These are phyloP conservation scores for Sugiyamaella smithiae DNA, from an alignment of 805 yeast species.

Conservation along the genomic window DNA sequence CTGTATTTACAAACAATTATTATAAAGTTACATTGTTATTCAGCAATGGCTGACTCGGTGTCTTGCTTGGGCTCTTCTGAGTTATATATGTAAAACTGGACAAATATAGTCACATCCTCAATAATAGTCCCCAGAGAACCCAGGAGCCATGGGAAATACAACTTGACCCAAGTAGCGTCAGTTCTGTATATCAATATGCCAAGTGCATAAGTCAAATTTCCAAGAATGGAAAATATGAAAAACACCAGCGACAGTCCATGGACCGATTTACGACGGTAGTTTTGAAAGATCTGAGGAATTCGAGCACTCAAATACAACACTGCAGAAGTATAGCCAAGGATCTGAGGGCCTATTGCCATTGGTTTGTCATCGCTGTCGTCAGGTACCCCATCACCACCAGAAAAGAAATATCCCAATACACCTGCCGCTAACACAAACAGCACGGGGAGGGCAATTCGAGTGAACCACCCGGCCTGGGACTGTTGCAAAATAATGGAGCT, in stretches of 20 bases:
- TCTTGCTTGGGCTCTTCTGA: slow-evolving; percentile 15
- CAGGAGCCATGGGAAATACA: slow-evolving; percentile 72
- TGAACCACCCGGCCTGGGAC: slow-evolving; percentile 41
- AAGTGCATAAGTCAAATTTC: slow-evolving; percentile 71
- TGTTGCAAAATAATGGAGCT: slow-evolving; percentile 53
- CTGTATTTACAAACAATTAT: background rate
- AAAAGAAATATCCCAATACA: slow-evolving; percentile 52
- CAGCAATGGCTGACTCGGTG: slow-evolving; percentile 7
- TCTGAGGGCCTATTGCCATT: slow-evolving; percentile 52
- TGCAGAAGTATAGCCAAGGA: slow-evolving; percentile 71
- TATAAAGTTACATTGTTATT: slow-evolving; percentile 3
- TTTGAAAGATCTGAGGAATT: slow-evolving; percentile 83
- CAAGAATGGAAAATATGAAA: slow-evolving; percentile 69
- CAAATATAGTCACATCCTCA: slow-evolving; percentile 64
- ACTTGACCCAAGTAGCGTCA: slow-evolving; percentile 55
- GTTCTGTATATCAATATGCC: slow-evolving; percentile 66
- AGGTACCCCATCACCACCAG: slow-evolving; percentile 35
- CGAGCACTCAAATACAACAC: slow-evolving; percentile 66
- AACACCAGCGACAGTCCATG: slow-evolving; percentile 82
- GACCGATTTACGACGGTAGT: slow-evolving; percentile 72
- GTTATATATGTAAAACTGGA: slow-evolving; percentile 63
- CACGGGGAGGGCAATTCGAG: slow-evolving; percentile 56
- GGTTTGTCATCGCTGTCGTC: slow-evolving; percentile 27
- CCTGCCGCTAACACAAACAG: slow-evolving; percentile 64
- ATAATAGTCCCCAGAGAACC: slow-evolving; percentile 76